phyloP scores from a whole-genome alignment of 805 yeast genomes.

The Zygosaccharomyces bailii region DNA sequence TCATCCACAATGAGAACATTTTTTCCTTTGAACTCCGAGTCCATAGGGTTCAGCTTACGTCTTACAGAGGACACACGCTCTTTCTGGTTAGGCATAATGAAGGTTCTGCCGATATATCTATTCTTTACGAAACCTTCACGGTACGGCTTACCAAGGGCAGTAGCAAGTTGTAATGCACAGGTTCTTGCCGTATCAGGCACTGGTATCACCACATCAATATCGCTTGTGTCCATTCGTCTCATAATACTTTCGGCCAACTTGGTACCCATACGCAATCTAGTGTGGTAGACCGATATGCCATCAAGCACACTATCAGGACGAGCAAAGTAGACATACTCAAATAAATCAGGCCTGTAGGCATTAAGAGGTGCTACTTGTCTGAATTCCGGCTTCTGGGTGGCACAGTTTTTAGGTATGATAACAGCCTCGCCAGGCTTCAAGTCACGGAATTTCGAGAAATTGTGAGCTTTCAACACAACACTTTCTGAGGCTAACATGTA shows the following conservation, averaged over 20 bases:
- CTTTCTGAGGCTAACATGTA: constrained; percentile 95
- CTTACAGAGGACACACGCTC: constrained; percentile 92
- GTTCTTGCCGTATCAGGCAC: constrained; percentile 99
- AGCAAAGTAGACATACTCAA: constrained; percentile 97
- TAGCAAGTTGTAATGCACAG: constrained; percentile 89
- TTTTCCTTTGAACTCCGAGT: constrained; percentile 79
- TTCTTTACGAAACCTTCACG: constrained; percentile 97
- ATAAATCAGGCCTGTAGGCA: constrained; percentile 89
- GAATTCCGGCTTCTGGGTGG: constrained; percentile 61
- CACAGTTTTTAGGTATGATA: constrained; percentile 74
- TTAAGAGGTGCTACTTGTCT: constrained; percentile 77
- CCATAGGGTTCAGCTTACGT: constrained; percentile 94
- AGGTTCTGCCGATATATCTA: constrained; percentile 95
- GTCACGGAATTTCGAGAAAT: constrained; percentile 75
- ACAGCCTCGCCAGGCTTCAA: constrained; percentile 95
- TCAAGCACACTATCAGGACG: constrained; percentile 95
- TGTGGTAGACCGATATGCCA: constrained; percentile 93
- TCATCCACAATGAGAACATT: constrained; percentile 91
- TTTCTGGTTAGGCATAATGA: constrained; percentile 96
- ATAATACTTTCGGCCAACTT: constrained; percentile 74
- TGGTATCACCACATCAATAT: constrained; percentile 92
- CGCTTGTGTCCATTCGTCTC: constrained; percentile 45
- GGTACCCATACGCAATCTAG: constrained; percentile 91
- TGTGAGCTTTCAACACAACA: constrained; percentile 90
- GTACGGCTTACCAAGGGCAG: constrained; percentile 72